These are phyloP conservation scores for Backusella westeae DNA, from an alignment of 192 early-diverging fungal genomes.

Conservation along the genomic window DNA sequence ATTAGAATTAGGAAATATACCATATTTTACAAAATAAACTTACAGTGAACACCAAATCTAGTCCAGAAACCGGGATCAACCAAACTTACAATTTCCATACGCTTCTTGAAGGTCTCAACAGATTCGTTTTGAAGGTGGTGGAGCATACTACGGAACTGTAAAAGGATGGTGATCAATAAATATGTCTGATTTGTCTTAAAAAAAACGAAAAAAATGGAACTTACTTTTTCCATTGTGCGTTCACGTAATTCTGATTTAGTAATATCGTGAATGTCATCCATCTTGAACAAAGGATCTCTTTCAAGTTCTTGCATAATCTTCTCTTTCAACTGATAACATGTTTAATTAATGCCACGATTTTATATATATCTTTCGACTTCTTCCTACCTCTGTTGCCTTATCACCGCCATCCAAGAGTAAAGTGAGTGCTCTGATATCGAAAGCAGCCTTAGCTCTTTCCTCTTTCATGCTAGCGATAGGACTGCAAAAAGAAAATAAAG, in stretches of 20 bases:
- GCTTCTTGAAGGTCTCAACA: constrained; percentile 63
- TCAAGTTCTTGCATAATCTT: constrained; percentile 83
- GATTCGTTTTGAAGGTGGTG: constrained; percentile 73
- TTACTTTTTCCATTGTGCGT: constrained; percentile 83
- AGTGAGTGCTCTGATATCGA: constrained; percentile 77
- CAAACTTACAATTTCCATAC: constrained; percentile 79
- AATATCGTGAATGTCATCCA: constrained; percentile 79
- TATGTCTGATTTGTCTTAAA: neutral
- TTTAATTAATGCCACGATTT: neutral
- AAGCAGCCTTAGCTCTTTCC: constrained; percentile 75
- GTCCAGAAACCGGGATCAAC: constrained; percentile 92
- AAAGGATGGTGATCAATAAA: neutral
- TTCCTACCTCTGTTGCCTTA: constrained; percentile 42
- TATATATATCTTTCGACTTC: neutral
- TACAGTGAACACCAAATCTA: constrained; percentile 84
- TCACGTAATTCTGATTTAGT: constrained; percentile 74
- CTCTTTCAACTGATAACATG: constrained; percentile 56
- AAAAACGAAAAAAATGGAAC: neutral
- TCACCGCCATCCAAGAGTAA: constrained; percentile 82
- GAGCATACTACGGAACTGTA: constrained; percentile 61
- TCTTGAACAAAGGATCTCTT: constrained; percentile 78
- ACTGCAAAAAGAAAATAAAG: constrained; percentile 10
- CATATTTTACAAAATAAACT: neutral
- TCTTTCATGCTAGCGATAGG: constrained; percentile 50
- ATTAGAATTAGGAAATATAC: neutral